phyloP scores from a whole-genome alignment of 768 basidiomycete genomes.

The Naganishia randhawae region DNA sequence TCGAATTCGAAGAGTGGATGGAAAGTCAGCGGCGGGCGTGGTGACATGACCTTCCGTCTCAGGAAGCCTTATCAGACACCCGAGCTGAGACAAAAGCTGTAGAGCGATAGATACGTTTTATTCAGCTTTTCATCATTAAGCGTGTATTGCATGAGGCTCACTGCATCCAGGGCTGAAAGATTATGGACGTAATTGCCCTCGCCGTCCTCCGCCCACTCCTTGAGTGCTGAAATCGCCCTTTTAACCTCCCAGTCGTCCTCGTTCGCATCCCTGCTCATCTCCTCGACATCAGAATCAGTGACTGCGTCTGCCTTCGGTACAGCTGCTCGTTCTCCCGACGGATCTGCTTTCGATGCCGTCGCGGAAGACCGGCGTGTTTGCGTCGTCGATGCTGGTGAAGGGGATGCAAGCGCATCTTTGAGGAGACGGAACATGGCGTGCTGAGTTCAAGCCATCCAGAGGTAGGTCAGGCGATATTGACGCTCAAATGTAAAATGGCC shows the following conservation, averaged over 20 bases:
- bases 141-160: no score
- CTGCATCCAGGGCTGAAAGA: background rate
- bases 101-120: background rate
- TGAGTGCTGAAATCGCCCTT: background rate
- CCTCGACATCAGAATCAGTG: constrained; percentile 1
- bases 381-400: constrained; percentile 34
- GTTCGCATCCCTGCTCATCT: background rate
- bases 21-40: constrained; percentile 5
- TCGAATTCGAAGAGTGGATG: constrained; percentile 11
- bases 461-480: background rate
- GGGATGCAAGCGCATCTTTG: constrained; percentile 43
- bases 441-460: constrained; percentile 1
- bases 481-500: no score
- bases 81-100: background rate
- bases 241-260: constrained; percentile 18
- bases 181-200: background rate
- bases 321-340: constrained; percentile 3
- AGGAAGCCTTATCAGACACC: constrained; percentile 3
- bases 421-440: constrained; percentile 47
- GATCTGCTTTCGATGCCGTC: constrained; percentile 4
- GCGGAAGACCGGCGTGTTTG: constrained; percentile 29
- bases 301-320: constrained; percentile 15
- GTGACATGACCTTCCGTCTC: constrained; percentile 1
- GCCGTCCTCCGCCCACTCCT: background rate
- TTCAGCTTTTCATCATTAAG: background rate